Percentiles rank a stretch among this genome's conserved stretches.
Evolutionary conservation across 257 asterid genomes (phyloP).

Genomic region (Thymus quinquecostatus): DNA sequence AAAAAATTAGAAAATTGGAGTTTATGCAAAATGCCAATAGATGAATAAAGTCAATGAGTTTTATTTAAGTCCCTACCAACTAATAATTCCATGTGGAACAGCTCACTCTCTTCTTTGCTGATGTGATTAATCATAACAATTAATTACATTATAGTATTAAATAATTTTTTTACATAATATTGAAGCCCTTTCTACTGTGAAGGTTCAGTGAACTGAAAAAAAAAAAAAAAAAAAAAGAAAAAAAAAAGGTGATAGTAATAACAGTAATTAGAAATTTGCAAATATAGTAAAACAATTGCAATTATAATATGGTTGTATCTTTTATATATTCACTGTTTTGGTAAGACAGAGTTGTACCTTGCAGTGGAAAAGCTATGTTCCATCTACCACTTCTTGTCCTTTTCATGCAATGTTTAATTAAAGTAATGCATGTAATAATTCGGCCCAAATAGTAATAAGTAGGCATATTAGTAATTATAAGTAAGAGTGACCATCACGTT

Average conservation of each 20-base stretch:
- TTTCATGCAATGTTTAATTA: neutral
- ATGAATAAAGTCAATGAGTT: conserved; percentile 35
- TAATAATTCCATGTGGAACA: conserved; percentile 43
- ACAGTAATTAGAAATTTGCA: neutral
- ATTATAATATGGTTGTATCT: neutral
- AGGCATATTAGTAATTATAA: neutral
- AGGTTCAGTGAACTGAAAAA: neutral
- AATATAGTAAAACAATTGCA: neutral
- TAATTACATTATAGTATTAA: neutral
- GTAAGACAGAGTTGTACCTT: conserved; percentile 17
- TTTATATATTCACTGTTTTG: neutral
- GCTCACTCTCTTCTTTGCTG: conserved; percentile 31
- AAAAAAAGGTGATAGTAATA: neutral
- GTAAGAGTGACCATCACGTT: too few species aligned
- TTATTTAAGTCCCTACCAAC: conserved; percentile 37
- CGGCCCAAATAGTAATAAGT: neutral
- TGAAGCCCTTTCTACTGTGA: neutral
- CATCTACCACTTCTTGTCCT: conserved; percentile 25
- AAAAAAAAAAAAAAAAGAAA: neutral
- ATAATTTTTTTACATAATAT: neutral
- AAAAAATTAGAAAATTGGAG: conserved; percentile 18
- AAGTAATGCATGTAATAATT: neutral
- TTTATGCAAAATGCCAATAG: conserved; percentile 30
- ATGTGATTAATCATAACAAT: conserved; percentile 26
- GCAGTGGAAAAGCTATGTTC: conserved; percentile 18